Base-by-base conservation (phyloP, 2,329 filamentous ascomycete genomes). In the Colletotrichum tofieldiae region DNA sequence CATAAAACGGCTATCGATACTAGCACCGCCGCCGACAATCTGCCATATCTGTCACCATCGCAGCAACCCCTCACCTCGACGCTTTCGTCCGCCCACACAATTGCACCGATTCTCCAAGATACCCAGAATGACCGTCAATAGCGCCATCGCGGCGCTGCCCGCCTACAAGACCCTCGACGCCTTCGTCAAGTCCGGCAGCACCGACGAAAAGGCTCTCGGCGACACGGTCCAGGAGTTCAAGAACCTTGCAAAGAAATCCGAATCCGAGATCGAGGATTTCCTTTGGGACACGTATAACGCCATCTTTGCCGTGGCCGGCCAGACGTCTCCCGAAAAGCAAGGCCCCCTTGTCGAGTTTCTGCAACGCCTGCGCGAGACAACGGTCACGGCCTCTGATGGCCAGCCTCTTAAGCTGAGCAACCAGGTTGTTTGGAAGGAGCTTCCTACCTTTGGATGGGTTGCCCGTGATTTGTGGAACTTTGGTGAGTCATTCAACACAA, bases 391-490 rank as follows among this genome's bases (percentile, higher is more conserved):
- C n/a, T 55, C 62, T 2, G 65, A 74, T 6, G 77, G 75, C 8
- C 61, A 77, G 58, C 51, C 64, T n/a, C 55, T 79, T 18, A 72
- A 68, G 52, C 54, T 73, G n/a, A 61, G 74, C 18, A 69, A 71
- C 16, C 72, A 75, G 35, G 71, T 75, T 16, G 58, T 80, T 1
- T 81, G 79, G 79, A 74, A 62, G 39, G 78, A 78, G n/a, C 55
- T 81, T 52, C 79, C 79, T 3, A 74, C 71, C 3, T 77, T 80
- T 64, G 77, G 77, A 2, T 76, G 75, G 76, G 68, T 73, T 9
- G 74, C 75, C 35, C 72, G 79, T 37, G 77, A 80, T 11, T 14
- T 61, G 12, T 78, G 74, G 70, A 80, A 81, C 52, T 78, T 76
- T 37, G 75, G 79, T 81, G 68, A 6, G 74, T 74, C 11, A 5